A percentile compares a stretch with the other conserved stretches of the same genome.
phyloP scores from a whole-genome alignment of 2,329 filamentous ascomycete species.

The Cercospora nicotianae region DNA sequence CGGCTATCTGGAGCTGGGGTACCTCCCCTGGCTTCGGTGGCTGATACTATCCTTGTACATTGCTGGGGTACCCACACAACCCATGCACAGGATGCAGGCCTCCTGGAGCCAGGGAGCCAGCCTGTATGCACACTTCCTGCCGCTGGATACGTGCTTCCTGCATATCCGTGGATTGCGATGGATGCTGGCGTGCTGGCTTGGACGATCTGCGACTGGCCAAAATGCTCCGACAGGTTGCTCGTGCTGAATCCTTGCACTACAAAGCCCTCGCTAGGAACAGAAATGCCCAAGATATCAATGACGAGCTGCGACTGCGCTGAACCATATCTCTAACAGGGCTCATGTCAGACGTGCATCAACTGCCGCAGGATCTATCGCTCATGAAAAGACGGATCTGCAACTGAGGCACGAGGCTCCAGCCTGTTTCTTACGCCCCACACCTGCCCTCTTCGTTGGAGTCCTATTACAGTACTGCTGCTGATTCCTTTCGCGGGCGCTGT shows the following conservation, averaged over 20 bases:
- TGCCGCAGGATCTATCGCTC: constrained; percentile 22
- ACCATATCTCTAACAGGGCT: constrained; percentile 19
- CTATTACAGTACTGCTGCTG: constrained; percentile 17
- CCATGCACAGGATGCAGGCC: constrained; percentile 8
- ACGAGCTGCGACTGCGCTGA: constrained; percentile 22
- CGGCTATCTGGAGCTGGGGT: constrained; percentile 8
- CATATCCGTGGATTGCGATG: constrained; percentile 12
- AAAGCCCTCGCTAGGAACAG: constrained; percentile 26
- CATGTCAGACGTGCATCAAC: constrained; percentile 32
- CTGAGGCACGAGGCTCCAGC: constrained; percentile 28
- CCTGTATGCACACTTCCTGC: constrained; percentile 5
- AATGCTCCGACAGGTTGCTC: constrained; percentile 21
- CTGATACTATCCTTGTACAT: constrained; percentile 13
- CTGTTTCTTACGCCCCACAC: constrained; percentile 19
- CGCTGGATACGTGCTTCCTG: constrained; percentile 11
- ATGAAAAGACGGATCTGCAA: constrained; percentile 28
- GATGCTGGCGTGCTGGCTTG: constrained; percentile 16
- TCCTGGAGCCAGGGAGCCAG: constrained; percentile 6
- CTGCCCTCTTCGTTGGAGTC: constrained; percentile 9
- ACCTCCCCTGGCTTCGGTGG: constrained; percentile 14
- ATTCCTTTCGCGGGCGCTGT: constrained; percentile 20
- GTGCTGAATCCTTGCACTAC: constrained; percentile 17
- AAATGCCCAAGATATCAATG: constrained; percentile 31
- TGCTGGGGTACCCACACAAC: constrained; percentile 10
- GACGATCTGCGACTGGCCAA: constrained; percentile 16